Base-by-base conservation (phyloP, 1,139 yeast species). In the Saccharomyces hybrid region DNA sequence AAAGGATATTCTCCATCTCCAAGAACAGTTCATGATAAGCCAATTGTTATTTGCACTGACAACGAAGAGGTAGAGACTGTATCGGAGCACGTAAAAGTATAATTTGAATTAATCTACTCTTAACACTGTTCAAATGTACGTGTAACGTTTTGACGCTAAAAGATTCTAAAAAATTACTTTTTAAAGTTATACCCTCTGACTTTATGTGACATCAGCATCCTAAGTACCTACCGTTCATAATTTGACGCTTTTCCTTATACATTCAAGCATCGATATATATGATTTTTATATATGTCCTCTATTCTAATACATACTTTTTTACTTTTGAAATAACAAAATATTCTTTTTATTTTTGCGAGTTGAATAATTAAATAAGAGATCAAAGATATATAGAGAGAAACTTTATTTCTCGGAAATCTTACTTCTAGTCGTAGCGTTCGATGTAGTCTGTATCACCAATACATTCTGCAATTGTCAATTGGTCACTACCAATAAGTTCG, bases 381-480 rank as follows among this genome's bases (percentile, higher is more conserved):
- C 44, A 7, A 14, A 38, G 11, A 38, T 38, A n/a, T 38, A 38
- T 38, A 20, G 20, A 38, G 20, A 16, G 13, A 11, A 9, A 29
- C 32, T 38, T 20, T 4, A 16, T 20, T 9, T 16, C 44, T 16
- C 25, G 11, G n/a, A 38, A 38, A 16, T 14, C 20, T 11, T 38
- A 13, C 23, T 46, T 48, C 13, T 32, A 29, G 11, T 29, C 51
- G 48, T 55, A 64, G 32, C 57, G 44, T 54, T 61, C 64, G 29
- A 73, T 65, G 54, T 74, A 74, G 47, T 74, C 75, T 11, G 56
- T 58, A 1, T 93, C 93, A 50, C 83, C 84, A 44, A 80, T 90
- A 69, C 97, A 91, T 64, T 88, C 81, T 0, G 96, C 93, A 11
- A 88, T 91, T 0, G 96, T 88, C 69, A 84, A 62, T 63, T 86